These are phyloP conservation scores for Aspergillus uvarum DNA, from an alignment of 2,329 filamentous ascomycete genomes.

Conservation along the genomic window DNA sequence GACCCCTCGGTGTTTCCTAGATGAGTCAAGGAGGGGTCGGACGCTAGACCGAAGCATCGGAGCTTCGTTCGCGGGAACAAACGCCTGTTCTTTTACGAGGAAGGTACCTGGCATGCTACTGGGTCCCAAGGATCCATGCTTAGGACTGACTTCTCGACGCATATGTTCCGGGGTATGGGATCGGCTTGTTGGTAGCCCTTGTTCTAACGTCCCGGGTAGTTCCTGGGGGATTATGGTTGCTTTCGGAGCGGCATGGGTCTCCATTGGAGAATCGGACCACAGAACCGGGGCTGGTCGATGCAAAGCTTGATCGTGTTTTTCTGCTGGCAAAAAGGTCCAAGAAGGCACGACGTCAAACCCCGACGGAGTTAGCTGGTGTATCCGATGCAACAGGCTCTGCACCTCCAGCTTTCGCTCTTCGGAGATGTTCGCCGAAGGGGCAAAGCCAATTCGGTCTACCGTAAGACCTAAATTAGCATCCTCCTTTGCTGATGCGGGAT, in stretches of 20 bases:
- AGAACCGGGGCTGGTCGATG: neutral
- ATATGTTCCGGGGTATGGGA: slow-evolving; percentile 30
- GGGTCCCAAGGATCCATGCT: neutral
- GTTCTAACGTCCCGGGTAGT: slow-evolving; percentile 28
- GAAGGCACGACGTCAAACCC: neutral
- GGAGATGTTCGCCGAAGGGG: slow-evolving; percentile 22
- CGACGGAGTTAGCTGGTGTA: neutral
- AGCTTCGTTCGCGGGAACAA: neutral
- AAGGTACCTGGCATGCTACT: neutral
- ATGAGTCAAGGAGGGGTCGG: neutral
- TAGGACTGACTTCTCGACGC: slow-evolving; percentile 14
- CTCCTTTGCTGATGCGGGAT: slow-evolving; percentile 14
- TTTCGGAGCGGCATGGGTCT: neutral
- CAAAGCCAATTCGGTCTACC: slow-evolving; percentile 27
- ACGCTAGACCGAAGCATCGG: neutral
- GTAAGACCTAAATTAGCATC: slow-evolving; percentile 17
- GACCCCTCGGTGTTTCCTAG: neutral
- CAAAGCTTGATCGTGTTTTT: neutral
- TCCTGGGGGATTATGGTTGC: slow-evolving; percentile 17
- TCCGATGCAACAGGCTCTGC: slow-evolving; percentile 17
- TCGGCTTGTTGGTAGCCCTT: slow-evolving; percentile 27
- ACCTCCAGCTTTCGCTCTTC: slow-evolving; percentile 24
- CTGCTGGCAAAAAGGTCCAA: neutral
- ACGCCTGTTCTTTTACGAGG: neutral
- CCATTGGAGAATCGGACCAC: neutral